Conservation (phyloP, 2,329 filamentous ascomycete genomes). For the Sporothrix pseudoabietina region DNA sequence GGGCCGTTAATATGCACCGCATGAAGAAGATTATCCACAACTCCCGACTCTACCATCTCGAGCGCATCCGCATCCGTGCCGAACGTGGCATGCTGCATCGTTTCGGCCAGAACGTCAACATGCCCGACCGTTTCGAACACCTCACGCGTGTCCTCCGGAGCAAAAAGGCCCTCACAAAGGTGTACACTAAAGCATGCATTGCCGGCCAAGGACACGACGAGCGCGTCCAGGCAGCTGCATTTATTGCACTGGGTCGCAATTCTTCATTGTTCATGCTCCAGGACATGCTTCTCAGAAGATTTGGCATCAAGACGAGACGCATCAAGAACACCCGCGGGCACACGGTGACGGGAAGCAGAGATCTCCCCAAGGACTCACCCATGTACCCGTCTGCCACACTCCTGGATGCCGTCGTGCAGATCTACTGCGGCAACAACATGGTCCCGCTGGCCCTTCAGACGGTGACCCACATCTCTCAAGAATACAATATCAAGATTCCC, state of each 20-base stretch:
- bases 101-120: slow-evolving; percentile 41
- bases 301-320: slow-evolving; percentile 37
- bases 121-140: slow-evolving; percentile 38
- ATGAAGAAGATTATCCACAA: slow-evolving; percentile 34
- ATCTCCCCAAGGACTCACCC: slow-evolving; percentile 53
- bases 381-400: slow-evolving; percentile 61
- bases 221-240: slow-evolving; percentile 45
- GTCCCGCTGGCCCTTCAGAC: slow-evolving; percentile 60
- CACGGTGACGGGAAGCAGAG: slow-evolving; percentile 34
- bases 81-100: slow-evolving; percentile 32
- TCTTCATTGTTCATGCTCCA: slow-evolving; percentile 43
- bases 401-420: slow-evolving; percentile 67
- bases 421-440: slow-evolving; percentile 67
- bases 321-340: not conserved
- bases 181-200: slow-evolving; percentile 39
- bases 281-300: slow-evolving; percentile 40
- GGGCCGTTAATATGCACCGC: slow-evolving; percentile 38
- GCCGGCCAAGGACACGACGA: slow-evolving; percentile 43
- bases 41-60: slow-evolving; percentile 34
- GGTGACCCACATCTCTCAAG: slow-evolving; percentile 63
- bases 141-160: slow-evolving; percentile 39
- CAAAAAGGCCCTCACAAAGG: slow-evolving; percentile 37
- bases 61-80: slow-evolving; percentile 35
- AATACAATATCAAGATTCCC: slow-evolving; percentile 61
- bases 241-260: slow-evolving; percentile 49